Evolutionary conservation across 2,329 filamentous ascomycete genomes (phyloP).

Genomic region (Cytospora schulzeri): DNA sequence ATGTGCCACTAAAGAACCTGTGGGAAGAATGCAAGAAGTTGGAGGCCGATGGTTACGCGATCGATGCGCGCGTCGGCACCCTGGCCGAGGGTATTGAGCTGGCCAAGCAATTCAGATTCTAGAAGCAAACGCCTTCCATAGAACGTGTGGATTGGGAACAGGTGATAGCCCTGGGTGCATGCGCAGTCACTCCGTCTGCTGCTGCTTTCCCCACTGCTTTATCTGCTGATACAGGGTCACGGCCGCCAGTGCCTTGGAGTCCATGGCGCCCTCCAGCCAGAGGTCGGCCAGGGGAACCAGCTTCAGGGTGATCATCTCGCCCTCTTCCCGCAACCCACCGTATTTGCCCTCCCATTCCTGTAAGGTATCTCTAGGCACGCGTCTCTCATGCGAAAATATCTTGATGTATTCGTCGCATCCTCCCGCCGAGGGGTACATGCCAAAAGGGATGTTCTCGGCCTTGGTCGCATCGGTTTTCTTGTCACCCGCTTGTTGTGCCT

Average conservation of each 20-base stretch:
- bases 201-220: conserved; percentile 47
- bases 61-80: conserved; percentile 77
- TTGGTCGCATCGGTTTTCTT: conserved; percentile 28
- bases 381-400: conserved; percentile 58
- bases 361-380: conserved; percentile 52
- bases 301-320: conserved; percentile 65
- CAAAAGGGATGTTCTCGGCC: conserved; percentile 45
- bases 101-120: conserved; percentile 59
- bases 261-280: conserved; percentile 59
- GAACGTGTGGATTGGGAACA: not conserved
- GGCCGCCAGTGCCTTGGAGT: conserved; percentile 62
- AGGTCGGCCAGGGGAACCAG: conserved; percentile 58
- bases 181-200: conserved; percentile 10
- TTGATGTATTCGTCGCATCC: conserved; percentile 64
- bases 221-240: conserved; percentile 47
- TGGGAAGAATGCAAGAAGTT: conserved; percentile 68
- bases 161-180: not conserved
- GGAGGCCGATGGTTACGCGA: conserved; percentile 72
- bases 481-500: conserved; percentile 36
- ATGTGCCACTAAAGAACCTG: conserved; percentile 63
- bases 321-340: conserved; percentile 59
- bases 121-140: not conserved
- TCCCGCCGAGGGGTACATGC: conserved; percentile 60
- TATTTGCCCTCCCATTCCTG: conserved; percentile 58
- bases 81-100: conserved; percentile 78